phyloP scores from a whole-genome alignment of 2,329 filamentous ascomycete species.

The Pseudogymnoascus sp. region DNA sequence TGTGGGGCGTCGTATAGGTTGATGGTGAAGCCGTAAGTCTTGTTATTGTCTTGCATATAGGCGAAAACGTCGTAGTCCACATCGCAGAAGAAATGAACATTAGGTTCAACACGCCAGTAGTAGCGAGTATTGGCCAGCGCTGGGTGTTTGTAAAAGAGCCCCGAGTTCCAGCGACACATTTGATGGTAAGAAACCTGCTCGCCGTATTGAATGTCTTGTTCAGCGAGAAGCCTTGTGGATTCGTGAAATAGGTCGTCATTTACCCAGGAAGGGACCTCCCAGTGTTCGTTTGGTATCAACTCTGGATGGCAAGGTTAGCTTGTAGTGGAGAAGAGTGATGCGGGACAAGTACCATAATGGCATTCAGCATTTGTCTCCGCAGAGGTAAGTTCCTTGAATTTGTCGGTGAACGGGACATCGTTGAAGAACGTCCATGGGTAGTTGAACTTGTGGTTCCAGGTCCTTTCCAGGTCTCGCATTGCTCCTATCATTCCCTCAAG shows the following conservation, averaged over 20 bases:
- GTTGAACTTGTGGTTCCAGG: conserved; percentile 98
- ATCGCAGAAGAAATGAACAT: conserved; percentile 98
- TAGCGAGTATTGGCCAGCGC: conserved; percentile 74
- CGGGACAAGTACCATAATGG: conserved; percentile 58
- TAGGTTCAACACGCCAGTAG: conserved; percentile 98
- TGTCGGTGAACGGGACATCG: conserved; percentile 83
- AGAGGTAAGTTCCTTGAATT: conserved; percentile 78
- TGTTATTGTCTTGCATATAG: conserved; percentile 97
- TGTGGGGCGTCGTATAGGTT: conserved; percentile 89
- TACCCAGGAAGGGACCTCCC: conserved; percentile 88
- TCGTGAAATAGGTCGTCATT: conserved; percentile 78
- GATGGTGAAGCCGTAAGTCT: conserved; percentile 98
- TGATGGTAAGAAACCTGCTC: conserved; percentile 87
- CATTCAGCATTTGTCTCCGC: conserved; percentile 83
- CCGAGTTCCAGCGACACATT: conserved; percentile 99
- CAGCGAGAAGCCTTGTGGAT: conserved; percentile 72
- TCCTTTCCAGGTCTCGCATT: conserved; percentile 85
- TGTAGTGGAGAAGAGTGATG: conserved; percentile 16
- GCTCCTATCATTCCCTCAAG: conserved; percentile 74
- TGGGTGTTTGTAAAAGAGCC: conserved; percentile 94
- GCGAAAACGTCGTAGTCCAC: conserved; percentile 97
- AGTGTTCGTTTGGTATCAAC: conserved; percentile 87
- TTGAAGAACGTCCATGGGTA: conserved; percentile 99
- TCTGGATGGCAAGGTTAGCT: conserved; percentile 42
- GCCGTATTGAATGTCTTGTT: conserved; percentile 85